Base-by-base conservation (phyloP, 2,329 filamentous ascomycete genomes). In the Aureobasidium sp. region DNA sequence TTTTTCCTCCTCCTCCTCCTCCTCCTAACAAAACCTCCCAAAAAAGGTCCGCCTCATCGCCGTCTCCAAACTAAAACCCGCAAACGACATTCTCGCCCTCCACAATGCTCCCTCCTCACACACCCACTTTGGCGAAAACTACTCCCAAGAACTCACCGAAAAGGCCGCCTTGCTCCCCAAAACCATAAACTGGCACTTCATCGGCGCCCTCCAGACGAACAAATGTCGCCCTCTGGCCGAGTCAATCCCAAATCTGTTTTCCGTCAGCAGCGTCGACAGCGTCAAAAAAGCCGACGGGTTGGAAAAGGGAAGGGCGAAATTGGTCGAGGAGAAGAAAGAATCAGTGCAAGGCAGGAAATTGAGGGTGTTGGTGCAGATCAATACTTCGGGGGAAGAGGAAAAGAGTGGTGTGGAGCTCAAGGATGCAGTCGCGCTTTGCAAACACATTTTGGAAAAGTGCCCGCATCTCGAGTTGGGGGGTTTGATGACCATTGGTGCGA, bases 401-500 rank as follows among this genome's bases (percentile, higher is more conserved):
- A 99, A 99, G 77, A 90, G 89, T 4, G 94, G 94, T 22, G 87
- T 91, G 49, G 78, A 84, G 6, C 93, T 92, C 0, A 81, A 80
- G 1, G 76, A 81, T 15, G 78, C 88, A 61, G 79, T 84, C 52
- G 79, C 76, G 0, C 77, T 97, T 42, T 93, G 90, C 72, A 81
- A 80, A 58, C 82, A 88, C 69, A 84, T 99, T 58, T 73, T 83
- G 12, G 79, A 87, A 5, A 79, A 84, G 40, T 96, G 91, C 73
- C 86, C 89, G 1, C 81, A 86, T 71, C 78, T 99, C 40, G 78
- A 83, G 62, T 78, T 99, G 2, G 81, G 88, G 33, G 94, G 94
- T 0, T 76, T 99, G 40, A 99, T 99, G 94, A 99, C 94, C 1
- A 97, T 99, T 70, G 94, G 94, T 1, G 91, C 93, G 19, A 96